Evolutionary conservation across 2,329 filamentous ascomycete genomes (phyloP).

Genomic region (Penicillium sp.): DNA sequence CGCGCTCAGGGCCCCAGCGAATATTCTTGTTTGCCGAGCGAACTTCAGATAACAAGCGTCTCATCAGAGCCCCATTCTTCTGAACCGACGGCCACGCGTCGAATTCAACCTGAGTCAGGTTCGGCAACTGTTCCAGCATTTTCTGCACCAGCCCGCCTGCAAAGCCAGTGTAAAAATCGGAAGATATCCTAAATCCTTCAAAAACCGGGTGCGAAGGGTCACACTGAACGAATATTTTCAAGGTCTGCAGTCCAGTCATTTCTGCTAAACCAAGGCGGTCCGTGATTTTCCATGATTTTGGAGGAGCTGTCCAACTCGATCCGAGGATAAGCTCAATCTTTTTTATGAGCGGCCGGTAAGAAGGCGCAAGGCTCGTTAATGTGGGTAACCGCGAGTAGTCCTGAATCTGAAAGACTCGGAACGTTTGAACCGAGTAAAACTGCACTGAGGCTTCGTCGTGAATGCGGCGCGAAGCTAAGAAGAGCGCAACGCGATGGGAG

Average conservation of each 20-base stretch:
- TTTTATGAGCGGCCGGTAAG: conserved; percentile 50
- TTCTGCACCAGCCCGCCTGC: conserved; percentile 47
- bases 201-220: conserved; percentile 54
- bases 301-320: conserved; percentile 56
- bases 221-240: conserved; percentile 57
- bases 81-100: conserved; percentile 54
- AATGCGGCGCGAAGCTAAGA: conserved; percentile 40
- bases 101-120: conserved; percentile 50
- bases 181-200: conserved; percentile 54
- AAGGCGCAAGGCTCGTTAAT: conserved; percentile 48
- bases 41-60: conserved; percentile 40
- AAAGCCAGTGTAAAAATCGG: conserved; percentile 56
- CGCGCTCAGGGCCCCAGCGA: conserved; percentile 37
- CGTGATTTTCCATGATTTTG: conserved; percentile 51
- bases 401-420: conserved; percentile 52
- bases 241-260: conserved; percentile 42
- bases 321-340: conserved; percentile 56
- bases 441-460: conserved; percentile 50
- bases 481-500: conserved; percentile 36
- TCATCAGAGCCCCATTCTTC: conserved; percentile 49
- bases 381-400: conserved; percentile 43
- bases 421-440: conserved; percentile 51
- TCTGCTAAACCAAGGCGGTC: conserved; percentile 48
- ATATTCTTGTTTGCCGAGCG: conserved; percentile 31
- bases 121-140: conserved; percentile 49